Evolutionary conservation across 1,284 basidiomycete genomes (phyloP).

Genomic region (Paramarasmius palmivorus): DNA sequence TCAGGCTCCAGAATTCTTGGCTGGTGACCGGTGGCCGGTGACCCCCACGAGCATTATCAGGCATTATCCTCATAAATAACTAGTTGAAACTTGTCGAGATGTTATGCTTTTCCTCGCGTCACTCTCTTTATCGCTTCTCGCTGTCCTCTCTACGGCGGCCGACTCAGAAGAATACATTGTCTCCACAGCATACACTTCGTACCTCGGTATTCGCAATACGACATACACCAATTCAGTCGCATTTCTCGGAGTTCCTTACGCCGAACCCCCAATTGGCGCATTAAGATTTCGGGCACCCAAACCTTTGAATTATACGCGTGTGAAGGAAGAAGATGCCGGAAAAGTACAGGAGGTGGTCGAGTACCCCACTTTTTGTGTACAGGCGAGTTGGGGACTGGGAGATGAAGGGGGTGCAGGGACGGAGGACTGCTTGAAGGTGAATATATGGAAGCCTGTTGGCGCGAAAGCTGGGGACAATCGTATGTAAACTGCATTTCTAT

Average conservation of each 20-base stretch:
- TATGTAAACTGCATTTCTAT: constrained; percentile 23
- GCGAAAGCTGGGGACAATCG: constrained; percentile 41
- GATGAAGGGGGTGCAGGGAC: constrained; percentile 60
- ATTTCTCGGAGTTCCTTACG: constrained; percentile 55
- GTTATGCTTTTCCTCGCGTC: too few species aligned
- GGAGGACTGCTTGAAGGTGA: constrained; percentile 58
- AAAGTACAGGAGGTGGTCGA: too few species aligned
- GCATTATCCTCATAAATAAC: too few species aligned
- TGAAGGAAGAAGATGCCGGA: constrained; percentile 44
- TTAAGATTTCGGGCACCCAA: constrained; percentile 49
- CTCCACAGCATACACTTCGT: constrained; percentile 50
- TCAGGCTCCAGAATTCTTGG: too few species aligned
- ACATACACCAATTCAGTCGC: constrained; percentile 53
- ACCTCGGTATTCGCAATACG: constrained; percentile 43
- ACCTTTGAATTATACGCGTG: constrained; percentile 39
- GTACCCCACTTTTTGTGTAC: constrained; percentile 60
- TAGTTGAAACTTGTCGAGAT: too few species aligned
- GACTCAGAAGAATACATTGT: too few species aligned
- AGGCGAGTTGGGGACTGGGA: constrained; percentile 50
- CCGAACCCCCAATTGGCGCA: constrained; percentile 51
- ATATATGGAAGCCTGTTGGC: constrained; percentile 49
- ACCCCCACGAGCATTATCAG: too few species aligned
- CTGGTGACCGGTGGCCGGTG: too few species aligned
- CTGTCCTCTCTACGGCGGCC: too few species aligned
- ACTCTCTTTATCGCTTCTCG: too few species aligned